Evolutionary conservation across 345 rosid genomes (phyloP), one percentile per base, ranked within the genome.

Genomic region (Syzygium jambos): DNA sequence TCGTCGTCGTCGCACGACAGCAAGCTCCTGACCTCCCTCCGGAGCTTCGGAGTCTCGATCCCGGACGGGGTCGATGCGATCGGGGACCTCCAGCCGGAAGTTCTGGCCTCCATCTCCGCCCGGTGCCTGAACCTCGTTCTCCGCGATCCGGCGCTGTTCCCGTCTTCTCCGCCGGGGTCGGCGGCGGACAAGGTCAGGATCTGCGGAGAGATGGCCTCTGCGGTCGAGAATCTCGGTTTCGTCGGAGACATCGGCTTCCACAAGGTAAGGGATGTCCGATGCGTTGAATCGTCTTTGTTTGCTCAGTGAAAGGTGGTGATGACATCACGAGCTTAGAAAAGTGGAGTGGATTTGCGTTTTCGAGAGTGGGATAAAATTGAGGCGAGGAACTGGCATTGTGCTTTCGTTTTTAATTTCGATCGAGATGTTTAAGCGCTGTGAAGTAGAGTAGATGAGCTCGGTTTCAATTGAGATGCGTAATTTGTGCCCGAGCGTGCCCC

Each of bases 141-240:
- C 86, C 91, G 90, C 87, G 77, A 84, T 30, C 89, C 93, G 30
- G 61, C 89, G 27, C 89, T 89, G 85, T 91, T 93, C 49, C 90
- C 86, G 46, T 55, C 85, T 55, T 87, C 91, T 8, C 90, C 91
- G 51, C 93, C 96, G 43, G 93, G 89, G 82, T 92, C 95, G 43
- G 87, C 90, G 88, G 92, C 92, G 16, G 96, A 95, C 7, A 92
- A 91, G 88, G 88, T 93, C 91, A 92, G 85, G 93, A 92, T 93
- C 91, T 95, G 98, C 88, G 85, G 92, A 23, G 98, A 94, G 17
- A 86, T 96, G 22, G 91, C 96, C 5, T 89, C 84, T 22, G 92
- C 94, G 57, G 84, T 95, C 78, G 92, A 94, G 90, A 91, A 92
- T 84, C 90, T 95, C 53, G 97, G 98, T 77, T 96, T 91, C 88